Conservation (phyloP, 179 eudicot genomes). For the Beta lomatogona region DNA sequence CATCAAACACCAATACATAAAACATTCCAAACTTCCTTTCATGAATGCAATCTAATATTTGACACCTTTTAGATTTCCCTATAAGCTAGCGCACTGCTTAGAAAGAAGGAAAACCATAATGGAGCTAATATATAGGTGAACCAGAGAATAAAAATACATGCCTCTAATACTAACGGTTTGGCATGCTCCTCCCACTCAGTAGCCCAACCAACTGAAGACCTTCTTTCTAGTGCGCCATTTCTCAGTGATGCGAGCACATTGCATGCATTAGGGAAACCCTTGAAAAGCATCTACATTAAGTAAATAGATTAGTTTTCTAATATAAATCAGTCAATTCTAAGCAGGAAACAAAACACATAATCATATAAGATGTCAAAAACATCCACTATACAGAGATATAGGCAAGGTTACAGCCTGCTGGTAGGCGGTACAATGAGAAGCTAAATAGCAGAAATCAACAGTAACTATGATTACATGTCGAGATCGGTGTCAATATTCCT, state of each 20-base stretch:
- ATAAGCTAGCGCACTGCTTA: background rate
- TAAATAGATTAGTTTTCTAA: background rate
- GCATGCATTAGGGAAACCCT: slow-evolving; percentile 71
- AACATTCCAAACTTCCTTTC: background rate
- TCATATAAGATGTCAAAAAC: background rate
- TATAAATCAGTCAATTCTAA: background rate
- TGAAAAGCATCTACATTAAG: slow-evolving; percentile 70
- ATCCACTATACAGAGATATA: background rate
- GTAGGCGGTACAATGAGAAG: background rate
- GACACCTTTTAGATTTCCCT: background rate
- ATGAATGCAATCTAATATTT: background rate
- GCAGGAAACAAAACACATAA: background rate
- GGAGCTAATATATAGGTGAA: background rate
- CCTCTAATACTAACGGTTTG: slow-evolving; percentile 73
- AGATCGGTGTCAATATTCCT: background rate
- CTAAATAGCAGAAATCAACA: background rate
- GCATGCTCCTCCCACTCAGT: slow-evolving; percentile 91
- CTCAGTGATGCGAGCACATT: slow-evolving; percentile 55
- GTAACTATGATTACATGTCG: background rate
- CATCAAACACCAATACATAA: background rate
- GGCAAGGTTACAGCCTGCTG: background rate
- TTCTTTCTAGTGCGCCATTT: slow-evolving; percentile 59
- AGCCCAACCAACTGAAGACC: slow-evolving; percentile 72
- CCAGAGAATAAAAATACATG: slow-evolving; percentile 29
- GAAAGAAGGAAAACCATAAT: background rate